Evolutionary conservation across 345 rosid species (phyloP).

Genomic region (Lenwebbia sp.): DNA sequence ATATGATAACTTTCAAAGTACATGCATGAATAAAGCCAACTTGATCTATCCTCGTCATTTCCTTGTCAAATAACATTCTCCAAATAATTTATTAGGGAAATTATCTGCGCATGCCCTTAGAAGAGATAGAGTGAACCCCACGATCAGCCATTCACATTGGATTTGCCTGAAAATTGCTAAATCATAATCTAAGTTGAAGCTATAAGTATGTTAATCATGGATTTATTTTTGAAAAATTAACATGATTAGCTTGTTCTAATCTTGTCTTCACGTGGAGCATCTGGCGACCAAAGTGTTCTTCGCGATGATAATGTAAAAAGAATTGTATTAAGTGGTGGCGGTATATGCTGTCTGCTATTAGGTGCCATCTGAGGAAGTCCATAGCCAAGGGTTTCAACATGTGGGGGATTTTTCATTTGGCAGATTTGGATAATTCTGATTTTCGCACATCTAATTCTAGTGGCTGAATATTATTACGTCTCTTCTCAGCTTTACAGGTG

Average conservation of each 20-base stretch:
- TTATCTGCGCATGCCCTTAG: background rate
- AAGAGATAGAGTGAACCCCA: background rate
- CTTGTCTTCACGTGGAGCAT: background rate
- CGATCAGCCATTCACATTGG: background rate
- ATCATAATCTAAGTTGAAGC: background rate
- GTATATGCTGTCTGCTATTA: background rate
- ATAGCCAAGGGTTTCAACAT: background rate
- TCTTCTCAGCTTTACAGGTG: background rate
- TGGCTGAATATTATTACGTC: background rate
- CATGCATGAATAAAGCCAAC: background rate
- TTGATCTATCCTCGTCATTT: background rate
- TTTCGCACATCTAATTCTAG: background rate
- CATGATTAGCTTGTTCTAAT: background rate
- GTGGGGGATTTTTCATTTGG: background rate
- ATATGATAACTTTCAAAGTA: background rate
- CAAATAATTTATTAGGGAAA: background rate
- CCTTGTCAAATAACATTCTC: background rate
- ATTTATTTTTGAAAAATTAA: background rate
- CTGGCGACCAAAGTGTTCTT: background rate
- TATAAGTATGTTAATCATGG: background rate
- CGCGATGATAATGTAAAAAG: background rate
- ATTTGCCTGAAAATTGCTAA: background rate
- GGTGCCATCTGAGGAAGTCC: background rate
- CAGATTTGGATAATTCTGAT: background rate
- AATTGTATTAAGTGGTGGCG: background rate